phyloP scores from a whole-genome alignment of 2,329 filamentous ascomycete genomes.

The Trichoderma sp. region DNA sequence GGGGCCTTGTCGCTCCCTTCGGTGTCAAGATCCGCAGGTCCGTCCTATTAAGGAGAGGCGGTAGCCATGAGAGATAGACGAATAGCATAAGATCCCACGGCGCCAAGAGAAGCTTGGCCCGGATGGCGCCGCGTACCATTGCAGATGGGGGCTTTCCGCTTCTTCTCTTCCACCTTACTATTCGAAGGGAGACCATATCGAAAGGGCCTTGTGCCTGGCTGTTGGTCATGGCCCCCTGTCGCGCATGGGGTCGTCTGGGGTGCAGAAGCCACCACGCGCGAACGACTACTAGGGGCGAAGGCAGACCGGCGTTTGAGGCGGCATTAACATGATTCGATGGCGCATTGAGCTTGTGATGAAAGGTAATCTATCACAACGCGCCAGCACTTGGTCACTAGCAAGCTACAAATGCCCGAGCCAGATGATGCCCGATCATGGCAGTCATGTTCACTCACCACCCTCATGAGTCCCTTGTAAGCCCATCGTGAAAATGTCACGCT shows the following conservation, averaged over 20 bases:
- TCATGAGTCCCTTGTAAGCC: neutral
- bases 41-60: slow-evolving; percentile 3
- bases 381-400: neutral
- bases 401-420: slow-evolving; percentile 3
- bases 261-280: slow-evolving; percentile 18
- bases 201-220: slow-evolving; percentile 4
- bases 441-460: neutral
- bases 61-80: neutral
- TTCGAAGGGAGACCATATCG: neutral
- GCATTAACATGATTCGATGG: slow-evolving; percentile 16
- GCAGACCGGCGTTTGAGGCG: slow-evolving; percentile 16
- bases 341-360: slow-evolving; percentile 18
- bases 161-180: neutral
- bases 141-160: neutral
- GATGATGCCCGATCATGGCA: slow-evolving; percentile 14
- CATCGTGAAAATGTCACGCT: slow-evolving; percentile 15
- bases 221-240: neutral
- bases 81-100: neutral
- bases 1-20: neutral
- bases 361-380: neutral
- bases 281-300: neutral
- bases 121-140: slow-evolving; percentile 2
- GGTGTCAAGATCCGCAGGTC: neutral
- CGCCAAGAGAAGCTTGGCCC: slow-evolving; percentile 16
- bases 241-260: slow-evolving; percentile 20